Evolutionary conservation across 345 rosid species (phyloP).

Genomic region (Odontarrhena argentea): DNA sequence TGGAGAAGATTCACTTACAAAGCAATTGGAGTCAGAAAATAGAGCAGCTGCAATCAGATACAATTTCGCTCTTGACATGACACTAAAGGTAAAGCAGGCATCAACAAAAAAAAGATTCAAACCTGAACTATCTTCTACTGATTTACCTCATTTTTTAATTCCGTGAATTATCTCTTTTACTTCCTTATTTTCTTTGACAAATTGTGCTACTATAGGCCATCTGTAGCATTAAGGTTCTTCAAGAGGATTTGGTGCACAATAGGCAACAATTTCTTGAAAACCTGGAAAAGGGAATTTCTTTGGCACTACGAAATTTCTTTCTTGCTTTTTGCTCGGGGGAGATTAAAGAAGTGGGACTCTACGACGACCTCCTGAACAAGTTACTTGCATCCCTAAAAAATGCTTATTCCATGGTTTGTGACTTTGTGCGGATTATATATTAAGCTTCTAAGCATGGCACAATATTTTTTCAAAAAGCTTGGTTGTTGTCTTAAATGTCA

Average conservation of each 20-base stretch:
- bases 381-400: slow-evolving; percentile 21
- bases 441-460: background rate
- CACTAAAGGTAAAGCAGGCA: slow-evolving; percentile 25
- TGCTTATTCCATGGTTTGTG: slow-evolving; percentile 10
- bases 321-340: background rate
- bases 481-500: background rate
- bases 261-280: background rate
- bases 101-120: background rate
- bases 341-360: slow-evolving; percentile 8
- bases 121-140: background rate
- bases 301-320: slow-evolving; percentile 2
- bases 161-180: background rate
- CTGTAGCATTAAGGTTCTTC: slow-evolving; percentile 13
- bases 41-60: slow-evolving; percentile 7
- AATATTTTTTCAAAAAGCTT: background rate
- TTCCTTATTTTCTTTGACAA: slow-evolving; percentile 8
- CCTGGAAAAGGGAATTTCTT: background rate
- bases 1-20: slow-evolving; percentile 5
- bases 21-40: slow-evolving; percentile 2
- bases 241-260: slow-evolving; percentile 19
- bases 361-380: background rate
- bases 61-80: slow-evolving; percentile 22
- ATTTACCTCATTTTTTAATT: slow-evolving; percentile 17
- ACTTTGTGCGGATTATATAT: background rate
- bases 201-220: slow-evolving; percentile 25